Conservation (phyloP, 1,284 basidiomycete species). For the Cronartium quercuum region DNA sequence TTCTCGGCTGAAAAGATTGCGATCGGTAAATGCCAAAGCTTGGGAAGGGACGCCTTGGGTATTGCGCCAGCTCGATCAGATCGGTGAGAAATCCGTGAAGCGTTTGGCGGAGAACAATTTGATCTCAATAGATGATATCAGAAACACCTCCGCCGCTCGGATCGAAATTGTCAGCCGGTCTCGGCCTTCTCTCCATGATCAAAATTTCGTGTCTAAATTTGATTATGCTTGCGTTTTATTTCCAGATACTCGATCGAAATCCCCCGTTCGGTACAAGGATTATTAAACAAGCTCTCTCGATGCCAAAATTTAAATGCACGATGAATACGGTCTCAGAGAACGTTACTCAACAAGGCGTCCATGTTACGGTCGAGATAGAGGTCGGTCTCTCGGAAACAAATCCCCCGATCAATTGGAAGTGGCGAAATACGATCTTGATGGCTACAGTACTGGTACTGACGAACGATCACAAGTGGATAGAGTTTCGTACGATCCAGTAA, state of each 20-base stretch:
- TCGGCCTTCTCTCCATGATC: not conserved
- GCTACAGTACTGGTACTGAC: slow-evolving; percentile 36
- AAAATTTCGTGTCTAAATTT: not conserved
- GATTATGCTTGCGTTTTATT: not conserved
- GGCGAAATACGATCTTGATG: slow-evolving; percentile 28
- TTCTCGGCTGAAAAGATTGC: slow-evolving; percentile 5
- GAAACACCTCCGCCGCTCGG: slow-evolving; percentile 14
- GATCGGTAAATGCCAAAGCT: slow-evolving; percentile 36
- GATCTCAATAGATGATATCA: slow-evolving; percentile 24
- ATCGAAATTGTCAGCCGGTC: slow-evolving; percentile 27
- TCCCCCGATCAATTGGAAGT: slow-evolving; percentile 13
- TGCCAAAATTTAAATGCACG: slow-evolving; percentile 31
- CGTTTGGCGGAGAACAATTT: slow-evolving; percentile 30
- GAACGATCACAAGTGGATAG: slow-evolving; percentile 37
- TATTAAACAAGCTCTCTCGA: slow-evolving; percentile 24
- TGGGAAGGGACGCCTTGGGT: slow-evolving; percentile 39
- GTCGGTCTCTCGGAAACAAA: slow-evolving; percentile 21
- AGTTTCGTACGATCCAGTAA: slow-evolving; percentile 37
- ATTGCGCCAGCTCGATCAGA: slow-evolving; percentile 34
- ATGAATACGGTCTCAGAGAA: slow-evolving; percentile 26
- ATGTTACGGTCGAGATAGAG: slow-evolving; percentile 25
- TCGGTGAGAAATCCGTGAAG: slow-evolving; percentile 37
- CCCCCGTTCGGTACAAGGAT: slow-evolving; percentile 36
- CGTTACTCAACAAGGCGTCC: slow-evolving; percentile 20
- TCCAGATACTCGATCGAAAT: slow-evolving; percentile 38